A percentile compares a stretch with the other conserved stretches of the same genome.
phyloP scores from a whole-genome alignment of 441 rosid species.

The Gossypium gossypioides region DNA sequence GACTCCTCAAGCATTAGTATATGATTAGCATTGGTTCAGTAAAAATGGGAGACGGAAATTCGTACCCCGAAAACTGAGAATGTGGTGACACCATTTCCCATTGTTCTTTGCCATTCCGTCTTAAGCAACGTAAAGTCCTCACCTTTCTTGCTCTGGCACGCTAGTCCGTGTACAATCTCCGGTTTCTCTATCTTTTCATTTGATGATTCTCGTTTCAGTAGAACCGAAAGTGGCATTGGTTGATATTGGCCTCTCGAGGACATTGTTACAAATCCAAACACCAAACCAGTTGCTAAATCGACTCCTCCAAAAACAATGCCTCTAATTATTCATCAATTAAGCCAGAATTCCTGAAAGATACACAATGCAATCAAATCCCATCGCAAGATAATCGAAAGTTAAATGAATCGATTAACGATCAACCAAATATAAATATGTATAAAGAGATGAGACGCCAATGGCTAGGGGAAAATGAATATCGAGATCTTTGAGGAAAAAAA shows the following conservation, averaged over 20 bases:
- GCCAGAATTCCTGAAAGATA: slow-evolving; percentile 9
- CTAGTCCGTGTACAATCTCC: slow-evolving; percentile 65
- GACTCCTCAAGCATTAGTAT: background rate
- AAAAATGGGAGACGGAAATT: background rate
- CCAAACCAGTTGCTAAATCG: background rate
- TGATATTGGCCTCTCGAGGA: slow-evolving; percentile 58
- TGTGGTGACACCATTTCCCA: slow-evolving; percentile 74
- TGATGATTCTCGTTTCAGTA: slow-evolving; percentile 77
- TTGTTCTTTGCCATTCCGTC: slow-evolving; percentile 66
- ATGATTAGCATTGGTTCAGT: background rate
- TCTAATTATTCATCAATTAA: slow-evolving; percentile 16
- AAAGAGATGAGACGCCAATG: slow-evolving; percentile 22
- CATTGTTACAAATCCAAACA: slow-evolving; percentile 24
- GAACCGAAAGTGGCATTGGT: slow-evolving; percentile 75
- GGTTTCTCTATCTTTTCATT: slow-evolving; percentile 71
- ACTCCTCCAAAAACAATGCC: background rate
- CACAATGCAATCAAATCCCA: slow-evolving; percentile 5
- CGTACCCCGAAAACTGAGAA: slow-evolving; percentile 81
- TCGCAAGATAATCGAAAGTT: background rate
- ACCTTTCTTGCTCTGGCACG: slow-evolving; percentile 91
- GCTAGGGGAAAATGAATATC: background rate
- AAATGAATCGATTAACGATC: background rate
- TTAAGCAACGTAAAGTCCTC: slow-evolving; percentile 76
- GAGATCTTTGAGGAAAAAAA: background rate
- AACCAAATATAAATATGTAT: slow-evolving; percentile 4